These are phyloP conservation scores for Danielozyma ontarioensis DNA, from an alignment of 805 yeast genomes.

Conservation along the genomic window DNA sequence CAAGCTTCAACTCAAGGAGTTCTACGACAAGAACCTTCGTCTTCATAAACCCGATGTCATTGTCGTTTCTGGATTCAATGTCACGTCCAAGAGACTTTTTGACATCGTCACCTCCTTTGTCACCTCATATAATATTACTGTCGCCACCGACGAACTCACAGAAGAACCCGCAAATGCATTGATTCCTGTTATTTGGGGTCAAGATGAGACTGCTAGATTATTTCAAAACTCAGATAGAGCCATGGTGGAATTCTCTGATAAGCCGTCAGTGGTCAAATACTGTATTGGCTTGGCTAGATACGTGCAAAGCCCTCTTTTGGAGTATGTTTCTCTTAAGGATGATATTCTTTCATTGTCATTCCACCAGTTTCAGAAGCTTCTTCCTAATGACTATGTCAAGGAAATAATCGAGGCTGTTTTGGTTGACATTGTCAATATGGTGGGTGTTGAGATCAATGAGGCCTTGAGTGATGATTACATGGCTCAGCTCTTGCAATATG, in stretches of 20 bases:
- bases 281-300: conserved; percentile 88
- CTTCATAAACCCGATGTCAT: conserved; percentile 72
- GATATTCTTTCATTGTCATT: conserved; percentile 65
- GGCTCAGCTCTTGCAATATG: conserved; percentile 67
- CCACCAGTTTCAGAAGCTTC: conserved; percentile 66
- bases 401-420: conserved; percentile 74
- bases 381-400: conserved; percentile 57
- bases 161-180: conserved; percentile 41
- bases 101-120: conserved; percentile 54
- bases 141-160: conserved; percentile 42
- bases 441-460: conserved; percentile 90
- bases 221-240: conserved; percentile 80
- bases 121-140: conserved; percentile 48
- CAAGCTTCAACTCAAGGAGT: conserved; percentile 60
- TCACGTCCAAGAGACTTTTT: conserved; percentile 58
- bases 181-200: conserved; percentile 72
- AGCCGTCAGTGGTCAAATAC: conserved; percentile 74
- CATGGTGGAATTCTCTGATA: conserved; percentile 73
- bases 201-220: conserved; percentile 88
- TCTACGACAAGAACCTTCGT: conserved; percentile 57
- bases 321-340: conserved; percentile 76
- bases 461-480: conserved; percentile 73
- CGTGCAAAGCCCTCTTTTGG: conserved; percentile 87
- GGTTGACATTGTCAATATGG: conserved; percentile 86
- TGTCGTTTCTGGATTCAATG: conserved; percentile 84